Evolutionary conservation across 2,329 filamentous ascomycete species (phyloP), one percentile per base, ranked within the genome.

Genomic region (Pyrenophora seminiperda): DNA sequence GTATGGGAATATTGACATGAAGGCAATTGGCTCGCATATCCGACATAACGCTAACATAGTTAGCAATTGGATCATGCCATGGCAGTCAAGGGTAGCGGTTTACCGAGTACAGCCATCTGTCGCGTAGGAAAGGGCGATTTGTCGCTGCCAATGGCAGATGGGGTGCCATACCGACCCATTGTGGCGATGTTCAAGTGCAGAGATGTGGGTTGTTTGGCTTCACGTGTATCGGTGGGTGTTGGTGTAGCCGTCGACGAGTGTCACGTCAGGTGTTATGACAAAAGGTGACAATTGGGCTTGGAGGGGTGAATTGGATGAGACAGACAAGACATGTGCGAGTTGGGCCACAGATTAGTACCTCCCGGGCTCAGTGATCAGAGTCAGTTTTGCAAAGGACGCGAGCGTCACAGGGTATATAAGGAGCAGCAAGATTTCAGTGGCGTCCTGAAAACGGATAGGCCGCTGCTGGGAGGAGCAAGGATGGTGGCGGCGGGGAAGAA

Each of bases 1-100:
- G 75, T 97, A 99, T 1, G 94, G 94, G 72, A 99, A 97, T 63
- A 97, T 97, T 45, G 92, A 97, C 91, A 97, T 97, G 81, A 99
- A 97, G 5, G 94, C 94, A 73, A 99, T 97, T 43, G 94, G 94
- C 73, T 99, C 94, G 80, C 91, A 97, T 78, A 99, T 93, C 69
- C 94, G 88, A 76, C 92, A 96, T 68, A 96, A 81, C 37, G 91
- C 92, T 95, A 57, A 5, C 14, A 43, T 27, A 19, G 7, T 55
- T 33, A 50, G 47, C 39, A 38, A 24, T 15, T 27, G n/a, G 22
- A 20, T 33, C 30, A 40, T 36, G 27, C 7, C 17, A 27, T 15
- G 9, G 22, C 15, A 47, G 37, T 7, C 19, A 24, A 13, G 43
- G 18, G 43, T 5, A 10, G 9, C 13, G 30, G 46, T 78, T 60